Evolutionary conservation across 306 rosid genomes (phyloP).

Genomic region (Gastrolobium villosum): DNA sequence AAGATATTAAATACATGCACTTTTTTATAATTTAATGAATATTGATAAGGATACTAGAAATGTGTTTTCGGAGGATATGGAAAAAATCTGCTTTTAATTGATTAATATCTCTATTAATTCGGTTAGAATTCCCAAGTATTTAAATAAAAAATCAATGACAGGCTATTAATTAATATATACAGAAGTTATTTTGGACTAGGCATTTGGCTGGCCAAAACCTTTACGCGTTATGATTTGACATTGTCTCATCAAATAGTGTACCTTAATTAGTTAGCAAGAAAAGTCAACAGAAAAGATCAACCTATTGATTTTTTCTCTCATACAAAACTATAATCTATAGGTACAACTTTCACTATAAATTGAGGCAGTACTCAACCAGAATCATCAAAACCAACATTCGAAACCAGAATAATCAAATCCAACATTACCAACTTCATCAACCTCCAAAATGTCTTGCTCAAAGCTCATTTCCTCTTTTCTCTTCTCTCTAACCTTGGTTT

Average conservation of each 20-base stretch:
- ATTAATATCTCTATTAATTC: no score
- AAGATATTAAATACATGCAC: no score
- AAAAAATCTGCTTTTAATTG: no score
- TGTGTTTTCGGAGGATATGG: no score
- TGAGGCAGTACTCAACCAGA: background rate
- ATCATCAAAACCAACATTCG: background rate
- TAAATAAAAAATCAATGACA: no score
- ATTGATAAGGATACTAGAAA: no score
- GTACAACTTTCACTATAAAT: conserved; percentile 12
- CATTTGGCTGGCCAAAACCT: no score
- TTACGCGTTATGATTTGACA: background rate
- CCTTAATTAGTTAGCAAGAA: background rate
- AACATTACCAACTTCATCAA: background rate
- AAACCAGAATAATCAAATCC: conserved; percentile 5
- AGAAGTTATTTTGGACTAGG: no score
- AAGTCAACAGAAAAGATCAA: conserved; percentile 29
- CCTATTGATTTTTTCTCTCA: background rate
- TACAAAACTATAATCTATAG: background rate
- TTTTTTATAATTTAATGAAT: no score
- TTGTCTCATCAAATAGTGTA: conserved; percentile 10
- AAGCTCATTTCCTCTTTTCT: background rate
- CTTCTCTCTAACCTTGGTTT: conserved; percentile 17
- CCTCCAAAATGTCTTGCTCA: conserved; percentile 36
- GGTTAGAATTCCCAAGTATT: no score
- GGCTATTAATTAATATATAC: no score